Conservation (phyloP, 2,329 filamentous ascomycete species). For the Colletotrichum simmondsii region DNA sequence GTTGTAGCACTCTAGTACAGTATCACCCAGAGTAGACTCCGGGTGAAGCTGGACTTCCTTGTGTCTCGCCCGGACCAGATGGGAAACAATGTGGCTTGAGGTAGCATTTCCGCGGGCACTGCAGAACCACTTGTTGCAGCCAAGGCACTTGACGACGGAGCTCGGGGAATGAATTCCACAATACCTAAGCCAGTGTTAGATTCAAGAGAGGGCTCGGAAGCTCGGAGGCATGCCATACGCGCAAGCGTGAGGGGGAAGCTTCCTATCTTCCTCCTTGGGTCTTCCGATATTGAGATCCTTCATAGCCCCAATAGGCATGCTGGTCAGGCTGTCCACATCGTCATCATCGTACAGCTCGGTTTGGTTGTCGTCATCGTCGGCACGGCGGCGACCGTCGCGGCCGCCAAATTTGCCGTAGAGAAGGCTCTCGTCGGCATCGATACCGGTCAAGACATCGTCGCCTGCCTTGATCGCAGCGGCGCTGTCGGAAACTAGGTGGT, state of each 20-base stretch:
- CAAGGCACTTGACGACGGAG: conserved; percentile 95
- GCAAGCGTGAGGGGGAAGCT: conserved; percentile 94
- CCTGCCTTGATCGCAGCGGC: conserved; percentile 89
- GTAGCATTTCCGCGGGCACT: conserved; percentile 96
- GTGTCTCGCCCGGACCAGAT: conserved; percentile 94
- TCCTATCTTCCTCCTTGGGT: conserved; percentile 80
- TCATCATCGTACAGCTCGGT: conserved; percentile 87
- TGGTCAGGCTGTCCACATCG: conserved; percentile 80
- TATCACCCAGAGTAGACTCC: conserved; percentile 91
- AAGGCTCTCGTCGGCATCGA: conserved; percentile 83
- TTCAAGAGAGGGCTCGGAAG: conserved; percentile 13
- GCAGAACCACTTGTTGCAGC: conserved; percentile 99
- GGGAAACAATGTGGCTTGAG: conserved; percentile 98
- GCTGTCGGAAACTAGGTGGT: conserved; percentile 86
- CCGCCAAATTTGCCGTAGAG: conserved; percentile 77
- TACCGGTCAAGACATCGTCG: conserved; percentile 77
- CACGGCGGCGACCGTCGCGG: conserved; percentile 72
- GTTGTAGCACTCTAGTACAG: conserved; percentile 97
- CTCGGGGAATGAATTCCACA: conserved; percentile 97
- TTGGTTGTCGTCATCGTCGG: conserved; percentile 91
- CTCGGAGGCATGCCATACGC: conserved; percentile 70
- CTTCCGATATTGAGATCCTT: conserved; percentile 70
- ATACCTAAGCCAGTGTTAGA: conserved; percentile 68
- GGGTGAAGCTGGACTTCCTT: conserved; percentile 99
- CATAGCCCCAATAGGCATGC: conserved; percentile 81